phyloP scores from a whole-genome alignment of 2,329 filamentous ascomycete genomes.

The Colletotrichum cuscutae region DNA sequence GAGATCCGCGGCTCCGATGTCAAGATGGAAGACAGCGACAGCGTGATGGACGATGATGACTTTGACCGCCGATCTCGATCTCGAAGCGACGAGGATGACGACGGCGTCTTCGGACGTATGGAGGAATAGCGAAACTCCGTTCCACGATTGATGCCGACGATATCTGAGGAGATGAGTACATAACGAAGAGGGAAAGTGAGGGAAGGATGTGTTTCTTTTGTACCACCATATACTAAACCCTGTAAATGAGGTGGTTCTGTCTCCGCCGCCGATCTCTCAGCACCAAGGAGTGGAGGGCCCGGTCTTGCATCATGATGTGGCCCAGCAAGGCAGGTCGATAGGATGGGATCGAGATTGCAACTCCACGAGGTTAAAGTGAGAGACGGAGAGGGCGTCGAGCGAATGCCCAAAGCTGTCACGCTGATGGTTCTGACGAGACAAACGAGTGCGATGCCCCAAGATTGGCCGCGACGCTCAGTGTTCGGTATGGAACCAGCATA shows the following conservation, averaged over 20 bases:
- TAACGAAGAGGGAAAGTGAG: constrained; percentile 38
- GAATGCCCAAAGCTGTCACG: constrained; percentile 54
- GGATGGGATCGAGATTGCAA: constrained; percentile 50
- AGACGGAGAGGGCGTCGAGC: constrained; percentile 72
- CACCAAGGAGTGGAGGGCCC: constrained; percentile 74
- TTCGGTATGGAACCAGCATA: constrained; percentile 26
- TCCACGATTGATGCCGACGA: constrained; percentile 31
- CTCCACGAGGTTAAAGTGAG: constrained; percentile 79
- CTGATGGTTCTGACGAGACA: constrained; percentile 39
- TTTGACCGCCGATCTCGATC: constrained; percentile 69
- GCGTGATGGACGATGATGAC: constrained; percentile 73
- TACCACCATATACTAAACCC: constrained; percentile 54
- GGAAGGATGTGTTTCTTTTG: constrained; percentile 58
- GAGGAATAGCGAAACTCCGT: constrained; percentile 71
- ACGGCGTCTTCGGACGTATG: constrained; percentile 96
- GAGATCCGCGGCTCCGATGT: constrained; percentile 67
- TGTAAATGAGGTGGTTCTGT: constrained; percentile 64
- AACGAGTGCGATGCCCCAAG: constrained; percentile 27
- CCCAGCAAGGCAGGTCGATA: constrained; percentile 27
- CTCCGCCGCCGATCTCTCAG: constrained; percentile 73
- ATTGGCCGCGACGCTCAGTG: constrained; percentile 29
- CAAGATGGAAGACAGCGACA: constrained; percentile 75
- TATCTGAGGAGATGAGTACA: constrained; percentile 35
- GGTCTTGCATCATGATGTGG: constrained; percentile 38
- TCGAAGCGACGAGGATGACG: constrained; percentile 88